phyloP scores from a whole-genome alignment of 768 basidiomycete genomes.

The Boletellus sp. region DNA sequence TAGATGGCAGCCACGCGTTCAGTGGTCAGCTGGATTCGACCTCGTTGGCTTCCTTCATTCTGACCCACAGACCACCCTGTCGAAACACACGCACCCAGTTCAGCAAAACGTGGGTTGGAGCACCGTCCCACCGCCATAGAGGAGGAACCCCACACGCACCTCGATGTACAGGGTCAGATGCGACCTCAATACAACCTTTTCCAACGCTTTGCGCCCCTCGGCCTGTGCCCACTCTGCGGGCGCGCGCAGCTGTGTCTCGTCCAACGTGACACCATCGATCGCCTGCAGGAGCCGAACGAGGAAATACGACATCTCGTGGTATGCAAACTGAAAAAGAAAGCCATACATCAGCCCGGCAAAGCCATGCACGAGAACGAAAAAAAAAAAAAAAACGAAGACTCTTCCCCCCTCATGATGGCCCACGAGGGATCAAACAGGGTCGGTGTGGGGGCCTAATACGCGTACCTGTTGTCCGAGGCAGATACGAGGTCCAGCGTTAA shows the following conservation, averaged over 20 bases:
- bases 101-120: too few relatives aligned
- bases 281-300: constrained; percentile 49
- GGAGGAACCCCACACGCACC: constrained; percentile 24
- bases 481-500: constrained; percentile 65
- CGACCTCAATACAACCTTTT: constrained; percentile 37
- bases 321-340: constrained; percentile 41
- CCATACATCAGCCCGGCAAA: not conserved
- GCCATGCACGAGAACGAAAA: too few relatives aligned
- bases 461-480: constrained; percentile 51
- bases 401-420: too few relatives aligned
- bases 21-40: not conserved
- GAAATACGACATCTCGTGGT: constrained; percentile 53
- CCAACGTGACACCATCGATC: constrained; percentile 41
- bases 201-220: constrained; percentile 35
- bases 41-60: constrained; percentile 17
- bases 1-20: too few relatives aligned
- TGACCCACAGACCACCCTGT: constrained; percentile 27
- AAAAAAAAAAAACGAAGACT: too few relatives aligned
- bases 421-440: too few relatives aligned
- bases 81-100: too few relatives aligned
- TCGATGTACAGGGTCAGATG: constrained; percentile 44
- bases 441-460: too few relatives aligned
- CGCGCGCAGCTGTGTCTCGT: constrained; percentile 32
- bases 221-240: constrained; percentile 33
- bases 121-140: too few relatives aligned